Evolutionary conservation across 306 rosid species (phyloP), one percentile per base, ranked within the genome.

Genomic region (Luffa acutangula): DNA sequence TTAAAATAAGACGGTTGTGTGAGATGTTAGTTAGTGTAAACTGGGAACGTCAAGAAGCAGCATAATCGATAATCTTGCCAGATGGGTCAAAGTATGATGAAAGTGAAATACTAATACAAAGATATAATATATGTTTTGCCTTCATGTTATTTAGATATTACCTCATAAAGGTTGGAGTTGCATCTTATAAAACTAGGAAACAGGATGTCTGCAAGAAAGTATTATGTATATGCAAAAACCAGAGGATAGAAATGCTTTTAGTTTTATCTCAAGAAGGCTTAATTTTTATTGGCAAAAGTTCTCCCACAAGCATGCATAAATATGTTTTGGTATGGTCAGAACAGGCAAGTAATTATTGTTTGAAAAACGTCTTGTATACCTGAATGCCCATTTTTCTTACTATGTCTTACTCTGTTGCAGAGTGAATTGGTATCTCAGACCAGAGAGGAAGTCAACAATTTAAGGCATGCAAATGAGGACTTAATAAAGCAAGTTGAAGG

Each of bases 401-500:
- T 31, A 25, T 6, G 4, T 51, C 14, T 75, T 25, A 25, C 18
- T 20, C 52, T 83, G 81, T 53, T 71, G 84, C 94, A 96, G 99
- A 93, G 72, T 78, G 98, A 96, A 81, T 85, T 84, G 94, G 94
- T 93, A 63, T 88, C 93, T 67, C 87, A 80, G 70, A 92, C 83
- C 59, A 90, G 87, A 80, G 89, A 84, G 59, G 94, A 93, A 84
- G 90, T 90, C 37, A 88, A 80, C 80, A 89, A 83, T 84, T 81
- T 96, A 56, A 89, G 92, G 90, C 99, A 93, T 83, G 85, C 89
- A 37, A 96, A 93, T 72, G 98, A 96, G 83, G 98, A 96, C 81
- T 90, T 96, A 63, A 85, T 71, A 69, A 93, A 90, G 90, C 99
- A 93, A 87, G 98, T 96, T 81, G 99, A 96, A 88, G 99, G 99